phyloP scores from a whole-genome alignment of 768 basidiomycete genomes.

The Leucosporidium yakuticum region DNA sequence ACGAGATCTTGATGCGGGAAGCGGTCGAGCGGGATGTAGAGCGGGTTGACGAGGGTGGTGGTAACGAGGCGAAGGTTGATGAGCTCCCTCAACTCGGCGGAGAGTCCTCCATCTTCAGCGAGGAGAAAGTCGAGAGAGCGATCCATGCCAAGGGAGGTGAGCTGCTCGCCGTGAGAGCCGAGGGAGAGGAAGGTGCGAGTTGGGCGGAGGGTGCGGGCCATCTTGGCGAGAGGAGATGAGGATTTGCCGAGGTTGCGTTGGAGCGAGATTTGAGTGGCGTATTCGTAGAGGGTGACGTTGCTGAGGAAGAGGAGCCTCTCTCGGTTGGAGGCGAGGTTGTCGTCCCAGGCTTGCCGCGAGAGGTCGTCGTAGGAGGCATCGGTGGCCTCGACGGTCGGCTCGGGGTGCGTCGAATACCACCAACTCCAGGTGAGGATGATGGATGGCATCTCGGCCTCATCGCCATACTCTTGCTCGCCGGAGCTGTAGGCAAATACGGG shows the following conservation, averaged over 20 bases:
- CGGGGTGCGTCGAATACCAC: slow-evolving; percentile 13
- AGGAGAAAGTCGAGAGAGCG: slow-evolving; percentile 23
- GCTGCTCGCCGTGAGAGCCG: slow-evolving; percentile 26
- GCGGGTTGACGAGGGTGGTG: slow-evolving; percentile 27
- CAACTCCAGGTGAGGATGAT: slow-evolving; percentile 26
- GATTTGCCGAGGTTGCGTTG: not conserved
- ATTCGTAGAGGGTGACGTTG: slow-evolving; percentile 1
- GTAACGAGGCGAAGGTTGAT: slow-evolving; percentile 25
- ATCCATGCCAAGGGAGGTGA: slow-evolving; percentile 11
- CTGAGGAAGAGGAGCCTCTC: slow-evolving; percentile 15
- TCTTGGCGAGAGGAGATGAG: not conserved
- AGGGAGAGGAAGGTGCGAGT: slow-evolving; percentile 27
- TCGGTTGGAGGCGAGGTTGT: slow-evolving; percentile 9
- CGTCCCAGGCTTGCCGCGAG: not conserved
- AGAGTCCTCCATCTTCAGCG: not conserved
- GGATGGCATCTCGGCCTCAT: slow-evolving; percentile 2
- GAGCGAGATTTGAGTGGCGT: slow-evolving; percentile 6
- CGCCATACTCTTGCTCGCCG: not conserved
- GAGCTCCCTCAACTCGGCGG: not conserved
- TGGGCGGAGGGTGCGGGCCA: slow-evolving; percentile 10
- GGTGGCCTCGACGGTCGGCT: not conserved
- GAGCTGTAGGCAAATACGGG: too few relatives aligned
- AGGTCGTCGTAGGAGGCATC: not conserved
- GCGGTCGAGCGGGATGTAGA: slow-evolving; percentile 27
- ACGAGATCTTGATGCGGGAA: slow-evolving; percentile 34